Percentiles rank a stretch among this genome's conserved stretches.
Conservation (phyloP, 805 yeast species). For the Hyphopichia homilentoma region DNA sequence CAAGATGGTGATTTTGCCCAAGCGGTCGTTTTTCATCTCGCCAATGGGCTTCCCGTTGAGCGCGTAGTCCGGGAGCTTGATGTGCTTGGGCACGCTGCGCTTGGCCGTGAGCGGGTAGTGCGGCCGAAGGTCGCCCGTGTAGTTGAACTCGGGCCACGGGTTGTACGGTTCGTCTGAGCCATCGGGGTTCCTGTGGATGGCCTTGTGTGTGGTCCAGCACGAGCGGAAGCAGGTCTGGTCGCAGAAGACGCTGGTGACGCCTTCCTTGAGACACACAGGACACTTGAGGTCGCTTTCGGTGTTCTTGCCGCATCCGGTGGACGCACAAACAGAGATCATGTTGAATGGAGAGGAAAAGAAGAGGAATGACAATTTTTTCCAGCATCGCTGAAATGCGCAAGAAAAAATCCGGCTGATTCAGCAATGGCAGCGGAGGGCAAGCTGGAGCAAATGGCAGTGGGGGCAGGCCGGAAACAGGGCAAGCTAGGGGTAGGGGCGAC, state of each 20-base stretch:
- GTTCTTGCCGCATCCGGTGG: constrained; percentile 81
- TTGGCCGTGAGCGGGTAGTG: constrained; percentile 75
- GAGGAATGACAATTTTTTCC: too few relatives aligned
- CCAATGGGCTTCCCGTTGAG: constrained; percentile 69
- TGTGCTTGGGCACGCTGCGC: constrained; percentile 66
- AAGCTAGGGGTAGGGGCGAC: too few relatives aligned
- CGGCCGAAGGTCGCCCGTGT: constrained; percentile 74
- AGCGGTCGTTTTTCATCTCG: constrained; percentile 71
- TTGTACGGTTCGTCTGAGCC: constrained; percentile 57
- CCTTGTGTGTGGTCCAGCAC: constrained; percentile 70
- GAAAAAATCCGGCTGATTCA: too few relatives aligned
- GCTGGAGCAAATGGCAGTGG: too few relatives aligned
- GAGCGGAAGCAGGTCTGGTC: constrained; percentile 78
- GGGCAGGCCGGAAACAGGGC: too few relatives aligned
- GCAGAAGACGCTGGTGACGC: constrained; percentile 65
- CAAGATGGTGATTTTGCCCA: constrained; percentile 61
- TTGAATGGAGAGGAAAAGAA: too few relatives aligned
- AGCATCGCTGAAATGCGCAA: too few relatives aligned
- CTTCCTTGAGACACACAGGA: constrained; percentile 83
- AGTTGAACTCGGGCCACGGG: constrained; percentile 80
- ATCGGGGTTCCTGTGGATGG: constrained; percentile 57
- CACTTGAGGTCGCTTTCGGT: constrained; percentile 79
- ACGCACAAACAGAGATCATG: constrained; percentile 50
- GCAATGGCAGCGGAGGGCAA: too few relatives aligned
- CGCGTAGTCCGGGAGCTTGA: constrained; percentile 82